phyloP scores from a whole-genome alignment of 106 monocot species.

The Hemerocallis citrina region DNA sequence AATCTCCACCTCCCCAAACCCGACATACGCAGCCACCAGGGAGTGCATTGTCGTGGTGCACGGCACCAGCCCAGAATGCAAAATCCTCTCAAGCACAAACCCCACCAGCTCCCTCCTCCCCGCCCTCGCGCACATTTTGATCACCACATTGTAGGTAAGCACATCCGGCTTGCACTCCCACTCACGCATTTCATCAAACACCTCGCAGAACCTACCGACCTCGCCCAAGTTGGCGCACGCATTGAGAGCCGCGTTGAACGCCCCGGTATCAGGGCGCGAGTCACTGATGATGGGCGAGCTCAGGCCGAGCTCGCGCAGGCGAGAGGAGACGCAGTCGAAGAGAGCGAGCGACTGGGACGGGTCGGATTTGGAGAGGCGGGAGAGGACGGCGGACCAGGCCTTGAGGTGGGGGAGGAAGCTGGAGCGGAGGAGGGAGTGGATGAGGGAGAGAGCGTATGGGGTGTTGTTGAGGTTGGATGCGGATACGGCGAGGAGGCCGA shows the following conservation, averaged over 20 bases:
- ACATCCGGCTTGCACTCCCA: conserved; percentile 47
- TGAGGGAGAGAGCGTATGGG: conserved; percentile 26
- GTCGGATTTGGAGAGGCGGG: conserved; percentile 39
- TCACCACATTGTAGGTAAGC: conserved; percentile 64
- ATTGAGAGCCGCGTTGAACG: conserved; percentile 83
- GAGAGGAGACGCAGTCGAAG: conserved; percentile 43
- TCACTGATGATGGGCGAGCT: conserved; percentile 14
- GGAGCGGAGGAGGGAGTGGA: conserved; percentile 39
- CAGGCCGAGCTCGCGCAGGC: conserved; percentile 16
- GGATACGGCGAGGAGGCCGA: conserved; percentile 65
- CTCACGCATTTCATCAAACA: conserved; percentile 72
- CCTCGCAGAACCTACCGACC: conserved; percentile 29
- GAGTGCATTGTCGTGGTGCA: conserved; percentile 76
- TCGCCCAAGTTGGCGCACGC: conserved; percentile 80
- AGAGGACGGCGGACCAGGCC: conserved; percentile 70
- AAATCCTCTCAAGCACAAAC: conserved; percentile 36
- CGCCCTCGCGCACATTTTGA: conserved; percentile 79
- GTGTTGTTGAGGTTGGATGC: conserved; percentile 26
- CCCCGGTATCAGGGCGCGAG: conserved; percentile 61
- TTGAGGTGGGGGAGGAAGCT: conserved; percentile 73
- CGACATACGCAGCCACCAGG: conserved; percentile 77
- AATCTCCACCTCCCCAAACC: conserved; percentile 55
- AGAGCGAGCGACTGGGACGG: conserved; percentile 55
- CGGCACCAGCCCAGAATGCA: conserved; percentile 33
- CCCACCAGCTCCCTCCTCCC: conserved; percentile 63